Evolutionary conservation across 352 stramenopile species (phyloP).

Genomic region (Globisporangium polare): DNA sequence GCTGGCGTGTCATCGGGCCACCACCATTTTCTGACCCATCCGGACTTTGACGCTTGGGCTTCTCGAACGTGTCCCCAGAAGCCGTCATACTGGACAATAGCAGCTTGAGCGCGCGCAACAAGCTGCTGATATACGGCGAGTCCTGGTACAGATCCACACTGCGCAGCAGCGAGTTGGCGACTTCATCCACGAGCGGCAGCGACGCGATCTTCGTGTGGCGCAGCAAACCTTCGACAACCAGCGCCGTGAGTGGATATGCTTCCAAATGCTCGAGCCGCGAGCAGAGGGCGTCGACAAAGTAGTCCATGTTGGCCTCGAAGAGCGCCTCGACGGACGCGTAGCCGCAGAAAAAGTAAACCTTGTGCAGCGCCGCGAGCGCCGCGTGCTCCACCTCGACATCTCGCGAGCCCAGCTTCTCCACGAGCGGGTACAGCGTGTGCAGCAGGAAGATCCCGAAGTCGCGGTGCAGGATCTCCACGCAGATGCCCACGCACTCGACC

Average conservation of each 20-base stretch:
- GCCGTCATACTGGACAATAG: conserved; percentile 43
- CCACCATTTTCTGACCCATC: background rate
- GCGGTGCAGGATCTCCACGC: conserved; percentile 51
- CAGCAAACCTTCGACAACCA: conserved; percentile 74
- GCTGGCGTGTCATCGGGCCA: background rate
- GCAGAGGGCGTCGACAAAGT: conserved; percentile 81
- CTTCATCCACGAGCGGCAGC: conserved; percentile 75
- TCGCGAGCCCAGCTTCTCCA: conserved; percentile 75
- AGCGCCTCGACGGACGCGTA: conserved; percentile 56
- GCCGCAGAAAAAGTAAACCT: conserved; percentile 56
- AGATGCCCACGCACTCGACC: conserved; percentile 72
- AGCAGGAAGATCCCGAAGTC: conserved; percentile 66
- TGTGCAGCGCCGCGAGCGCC: conserved; percentile 62
- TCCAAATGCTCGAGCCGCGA: conserved; percentile 68
- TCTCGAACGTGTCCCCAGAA: conserved; percentile 11
- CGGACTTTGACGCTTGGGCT: background rate
- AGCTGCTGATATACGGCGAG: conserved; percentile 35
- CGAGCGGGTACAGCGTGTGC: conserved; percentile 70
- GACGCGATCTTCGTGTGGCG: conserved; percentile 57
- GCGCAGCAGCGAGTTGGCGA: conserved; percentile 57
- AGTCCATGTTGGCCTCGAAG: conserved; percentile 84
- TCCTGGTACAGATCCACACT: conserved; percentile 80
- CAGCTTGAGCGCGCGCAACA: conserved; percentile 62
- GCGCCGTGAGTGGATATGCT: conserved; percentile 59
- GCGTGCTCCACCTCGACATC: conserved; percentile 61